These are phyloP conservation scores for Xylaria curta DNA, from an alignment of 495 filamentous ascomycete genomes.

Conservation along the genomic window DNA sequence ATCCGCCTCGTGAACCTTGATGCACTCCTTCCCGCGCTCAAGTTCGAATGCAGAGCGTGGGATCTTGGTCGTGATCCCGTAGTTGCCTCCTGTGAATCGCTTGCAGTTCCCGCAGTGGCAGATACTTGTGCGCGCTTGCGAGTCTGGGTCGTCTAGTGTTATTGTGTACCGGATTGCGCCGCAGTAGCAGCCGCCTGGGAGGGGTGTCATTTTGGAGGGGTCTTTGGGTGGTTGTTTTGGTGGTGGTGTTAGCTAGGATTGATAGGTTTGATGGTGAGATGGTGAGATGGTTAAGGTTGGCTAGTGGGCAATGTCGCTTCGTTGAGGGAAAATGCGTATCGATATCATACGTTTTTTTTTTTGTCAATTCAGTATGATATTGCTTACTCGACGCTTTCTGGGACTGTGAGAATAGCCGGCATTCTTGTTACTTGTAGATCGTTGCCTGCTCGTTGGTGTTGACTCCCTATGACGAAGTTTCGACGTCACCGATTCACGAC, in stretches of 20 bases:
- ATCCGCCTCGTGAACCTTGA: constrained; percentile 61
- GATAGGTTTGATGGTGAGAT: neutral
- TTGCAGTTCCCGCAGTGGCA: constrained; percentile 70
- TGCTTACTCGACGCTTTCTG: neutral
- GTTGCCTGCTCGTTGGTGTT: neutral
- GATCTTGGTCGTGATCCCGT: constrained; percentile 69
- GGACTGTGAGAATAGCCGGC: neutral
- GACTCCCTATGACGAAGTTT: constrained; percentile 2
- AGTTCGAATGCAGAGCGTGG: constrained; percentile 52
- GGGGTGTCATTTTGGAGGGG: constrained; percentile 26
- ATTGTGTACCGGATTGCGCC: constrained; percentile 47
- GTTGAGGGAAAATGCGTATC: neutral
- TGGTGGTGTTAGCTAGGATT: neutral
- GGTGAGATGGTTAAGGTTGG: neutral
- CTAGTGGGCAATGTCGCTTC: neutral
- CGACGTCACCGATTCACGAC: neutral
- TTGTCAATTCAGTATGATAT: neutral
- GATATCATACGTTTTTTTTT: neutral
- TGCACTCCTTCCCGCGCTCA: constrained; percentile 37
- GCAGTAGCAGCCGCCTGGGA: constrained; percentile 52
- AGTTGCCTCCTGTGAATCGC: constrained; percentile 69
- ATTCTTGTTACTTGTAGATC: neutral
- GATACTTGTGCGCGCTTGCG: constrained; percentile 67
- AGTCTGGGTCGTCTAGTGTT: constrained; percentile 42
- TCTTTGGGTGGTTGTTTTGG: neutral